Percentiles rank a stretch among this genome's conserved stretches.
Conservation (phyloP, 139 green algal genomes). For the Tetradesmus obliquus region DNA sequence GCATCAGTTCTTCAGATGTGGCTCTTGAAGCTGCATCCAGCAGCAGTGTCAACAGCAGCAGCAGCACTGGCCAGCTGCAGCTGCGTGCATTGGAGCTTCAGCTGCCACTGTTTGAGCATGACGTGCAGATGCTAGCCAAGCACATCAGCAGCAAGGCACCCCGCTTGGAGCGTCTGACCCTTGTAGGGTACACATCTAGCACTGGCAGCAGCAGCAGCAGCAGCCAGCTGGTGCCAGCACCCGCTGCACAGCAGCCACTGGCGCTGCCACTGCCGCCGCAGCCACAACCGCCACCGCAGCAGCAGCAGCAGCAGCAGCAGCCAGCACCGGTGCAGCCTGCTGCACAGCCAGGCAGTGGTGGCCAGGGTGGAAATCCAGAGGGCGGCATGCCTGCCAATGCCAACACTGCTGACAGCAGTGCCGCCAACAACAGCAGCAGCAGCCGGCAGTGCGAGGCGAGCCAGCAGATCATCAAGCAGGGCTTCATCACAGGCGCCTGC, state of each 20-base stretch:
- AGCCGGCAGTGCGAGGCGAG: not conserved
- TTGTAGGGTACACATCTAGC: conserved; percentile 3
- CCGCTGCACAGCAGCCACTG: not conserved
- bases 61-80: not conserved
- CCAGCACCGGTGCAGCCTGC: not conserved
- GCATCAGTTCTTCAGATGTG: not conserved
- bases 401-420: not conserved
- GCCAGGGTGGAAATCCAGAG: not conserved
- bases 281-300: not conserved
- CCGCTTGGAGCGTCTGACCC: not conserved
- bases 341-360: not conserved
- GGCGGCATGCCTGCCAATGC: not conserved
- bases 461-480: not conserved
- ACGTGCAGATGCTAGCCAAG: not conserved
- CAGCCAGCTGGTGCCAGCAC: not conserved
- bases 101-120: conserved; percentile 7
- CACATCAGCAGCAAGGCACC: not conserved
- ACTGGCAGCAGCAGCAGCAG: conserved; percentile 6
- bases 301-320: not conserved
- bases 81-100: not conserved
- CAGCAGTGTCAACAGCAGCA: not conserved
- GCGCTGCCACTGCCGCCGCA: not conserved
- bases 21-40: not conserved
- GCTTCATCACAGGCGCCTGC: conserved; percentile 11
- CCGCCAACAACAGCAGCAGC: not conserved